phyloP scores from a whole-genome alignment of 148 eudicot species.

The Rhododendron vialii region DNA sequence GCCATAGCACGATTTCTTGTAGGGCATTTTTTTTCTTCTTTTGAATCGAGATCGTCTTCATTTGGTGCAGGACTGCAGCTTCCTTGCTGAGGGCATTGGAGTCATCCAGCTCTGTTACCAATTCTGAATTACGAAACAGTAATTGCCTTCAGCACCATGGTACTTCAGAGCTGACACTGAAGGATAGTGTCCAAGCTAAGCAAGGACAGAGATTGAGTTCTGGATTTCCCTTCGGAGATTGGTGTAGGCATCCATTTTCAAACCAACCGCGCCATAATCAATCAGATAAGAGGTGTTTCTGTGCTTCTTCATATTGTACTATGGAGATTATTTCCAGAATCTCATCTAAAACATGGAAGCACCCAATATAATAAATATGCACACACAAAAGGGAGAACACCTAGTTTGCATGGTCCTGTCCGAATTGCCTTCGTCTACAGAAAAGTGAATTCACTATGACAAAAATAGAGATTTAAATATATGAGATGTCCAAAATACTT shows the following conservation, averaged over 20 bases:
- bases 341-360: neutral
- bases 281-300: constrained; percentile 42
- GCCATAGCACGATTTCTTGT: neutral
- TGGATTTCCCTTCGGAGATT: constrained; percentile 63
- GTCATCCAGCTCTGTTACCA: constrained; percentile 22
- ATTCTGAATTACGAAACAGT: constrained; percentile 26
- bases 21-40: neutral
- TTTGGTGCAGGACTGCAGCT: constrained; percentile 72
- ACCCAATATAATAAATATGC: neutral
- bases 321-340: neutral
- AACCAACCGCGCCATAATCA: constrained; percentile 32
- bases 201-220: constrained; percentile 39
- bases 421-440: neutral
- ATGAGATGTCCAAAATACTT: neutral
- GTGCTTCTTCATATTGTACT: neutral
- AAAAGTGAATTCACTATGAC: neutral
- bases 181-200: constrained; percentile 24
- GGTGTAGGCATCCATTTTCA: constrained; percentile 60
- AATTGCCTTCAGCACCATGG: constrained; percentile 30
- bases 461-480: neutral
- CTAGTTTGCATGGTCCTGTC: neutral
- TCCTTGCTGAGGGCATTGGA: constrained; percentile 59
- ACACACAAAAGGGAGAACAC: neutral
- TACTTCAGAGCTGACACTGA: constrained; percentile 31
- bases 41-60: neutral